Percentiles rank a stretch among this genome's conserved stretches.
These are phyloP conservation scores for Hortaea werneckii DNA, from an alignment of 2,329 filamentous ascomycete genomes.

Conservation along the genomic window DNA sequence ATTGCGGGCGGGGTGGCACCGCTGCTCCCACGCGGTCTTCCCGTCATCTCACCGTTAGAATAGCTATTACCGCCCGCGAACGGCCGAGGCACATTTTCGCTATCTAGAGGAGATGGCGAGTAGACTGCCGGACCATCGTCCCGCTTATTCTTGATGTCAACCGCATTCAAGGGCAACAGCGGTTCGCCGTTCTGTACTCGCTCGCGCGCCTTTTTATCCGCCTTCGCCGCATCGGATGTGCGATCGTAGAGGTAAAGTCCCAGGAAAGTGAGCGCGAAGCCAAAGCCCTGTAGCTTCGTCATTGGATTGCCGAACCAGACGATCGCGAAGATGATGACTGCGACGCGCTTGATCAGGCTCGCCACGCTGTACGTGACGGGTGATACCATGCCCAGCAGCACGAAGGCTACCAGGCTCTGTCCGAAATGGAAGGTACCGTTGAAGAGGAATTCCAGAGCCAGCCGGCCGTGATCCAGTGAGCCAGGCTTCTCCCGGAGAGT, in stretches of 20 bases:
- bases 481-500: conserved; percentile 67
- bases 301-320: conserved; percentile 92
- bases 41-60: conserved; percentile 15
- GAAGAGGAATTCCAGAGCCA: conserved; percentile 80
- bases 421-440: conserved; percentile 95
- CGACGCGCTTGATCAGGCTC: conserved; percentile 91
- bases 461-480: conserved; percentile 51
- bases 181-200: conserved; percentile 51
- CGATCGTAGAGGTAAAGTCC: conserved; percentile 94
- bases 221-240: conserved; percentile 77
- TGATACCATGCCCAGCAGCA: conserved; percentile 83
- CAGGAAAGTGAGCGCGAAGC: conserved; percentile 80
- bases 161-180: conserved; percentile 53
- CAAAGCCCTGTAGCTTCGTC: conserved; percentile 69
- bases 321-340: conserved; percentile 89
- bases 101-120: conserved; percentile 8
- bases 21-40: not conserved
- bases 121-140: conserved; percentile 18
- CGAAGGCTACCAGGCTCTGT: conserved; percentile 90
- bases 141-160: conserved; percentile 19
- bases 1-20: conserved; percentile 5
- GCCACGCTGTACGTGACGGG: conserved; percentile 97
- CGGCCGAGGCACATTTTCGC: not conserved
- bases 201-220: conserved; percentile 63
- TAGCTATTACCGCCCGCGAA: conserved; percentile 19